Base-by-base conservation (phyloP, 768 basidiomycete species). In the Trametes gibbosa region DNA sequence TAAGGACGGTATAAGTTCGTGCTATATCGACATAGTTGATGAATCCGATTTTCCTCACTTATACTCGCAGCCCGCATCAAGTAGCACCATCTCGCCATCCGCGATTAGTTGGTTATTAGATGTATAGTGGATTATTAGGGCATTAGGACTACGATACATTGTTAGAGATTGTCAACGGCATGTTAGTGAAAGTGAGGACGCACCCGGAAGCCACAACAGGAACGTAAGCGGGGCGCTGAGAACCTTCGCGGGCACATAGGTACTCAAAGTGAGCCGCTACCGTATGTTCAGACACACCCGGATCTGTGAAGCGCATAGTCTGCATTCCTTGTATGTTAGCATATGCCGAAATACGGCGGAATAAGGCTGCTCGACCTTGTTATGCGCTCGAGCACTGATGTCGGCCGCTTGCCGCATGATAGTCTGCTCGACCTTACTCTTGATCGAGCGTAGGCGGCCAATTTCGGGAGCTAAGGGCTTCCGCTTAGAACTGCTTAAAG, bases 131-230 rank as follows among this genome's bases (percentile, higher is more conserved):
- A 99, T 94, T 41, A 91, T 87, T 0, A 97, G 79, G 8, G 92
- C 86, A 68, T 98, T 97, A 2, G 89, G 80, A 27, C 93, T 95
- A 58, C 0, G 41, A 48, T 19, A 8, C 17, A 4, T 9, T 23
- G 3, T 16, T 34, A 21, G 16, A 13, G 34, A 46, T n/a, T 5
- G 35, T 21, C n/a, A 1, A 29, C 4, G 9, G 2, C 49, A 41
- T 14, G 5, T 39, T 32, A 63, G 25, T 56, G 24, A 63, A 58
- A 4, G 39, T 1, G 14, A 8, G 32, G 8, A 65, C 81, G 61
- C 72, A 91, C 90, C 97, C 97, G 1, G 93, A 95, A 5, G 93
- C 96, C 34, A 98, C 92, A 5, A 99, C 97, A 13, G 97, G 97
- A 1, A 99, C 95, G 69, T 99, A 99, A n/a, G 97, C 95, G 48